Base-by-base conservation (phyloP, 2,329 filamentous ascomycete genomes). In the Fusarium euwallaceae region DNA sequence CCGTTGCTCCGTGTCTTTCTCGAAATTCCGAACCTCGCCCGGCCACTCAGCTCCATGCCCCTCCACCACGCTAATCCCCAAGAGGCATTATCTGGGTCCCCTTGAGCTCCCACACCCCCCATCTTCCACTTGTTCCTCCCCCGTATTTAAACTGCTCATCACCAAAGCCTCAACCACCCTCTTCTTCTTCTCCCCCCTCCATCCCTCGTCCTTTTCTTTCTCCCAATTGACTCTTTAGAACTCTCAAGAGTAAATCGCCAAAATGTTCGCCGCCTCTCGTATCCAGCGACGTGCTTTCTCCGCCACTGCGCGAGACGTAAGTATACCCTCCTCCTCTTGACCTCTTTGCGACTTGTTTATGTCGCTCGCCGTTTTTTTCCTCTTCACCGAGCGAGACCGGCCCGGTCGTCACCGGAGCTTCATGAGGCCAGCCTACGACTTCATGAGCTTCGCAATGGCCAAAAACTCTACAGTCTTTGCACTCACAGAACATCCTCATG, bases 231-330 rank as follows among this genome's bases (percentile, higher is more conserved):
- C 55, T 69, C 72, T 66, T 70, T 59, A 75, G 53, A 68, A 68
- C 69, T 66, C 61, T 65, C 71, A 69, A 69, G 73, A 70, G 69
- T 74, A 68, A 73, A 70, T 78, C 73, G 74, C 78, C 82, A 84
- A 71, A 74, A 95, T 97, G 94, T 96, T 96, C 85, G 90, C 92
- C 82, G 88, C 90, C 84, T 88, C 90, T 77, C 88, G 83, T 78
- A 87, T 93, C 85, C 93, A 95, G 88, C 90, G 91, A 86, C 91
- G 94, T 82, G 92, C 93, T 84, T 95, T 95, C 87, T 95, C 94
- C 82, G 93, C 90, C 83, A 93, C 93, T 82, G 92, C 93, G 81
- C 89, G 91, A 86, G 89, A 94, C 87, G 93, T 95, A 86, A 85
- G 90, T 85, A 66, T 43, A 63, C 51, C 34, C 32, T 36, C n/a